Evolutionary conservation across 2,329 filamentous ascomycete species (phyloP), one percentile per base, ranked within the genome.

Genomic region (Hymenoscyphus albidus): DNA sequence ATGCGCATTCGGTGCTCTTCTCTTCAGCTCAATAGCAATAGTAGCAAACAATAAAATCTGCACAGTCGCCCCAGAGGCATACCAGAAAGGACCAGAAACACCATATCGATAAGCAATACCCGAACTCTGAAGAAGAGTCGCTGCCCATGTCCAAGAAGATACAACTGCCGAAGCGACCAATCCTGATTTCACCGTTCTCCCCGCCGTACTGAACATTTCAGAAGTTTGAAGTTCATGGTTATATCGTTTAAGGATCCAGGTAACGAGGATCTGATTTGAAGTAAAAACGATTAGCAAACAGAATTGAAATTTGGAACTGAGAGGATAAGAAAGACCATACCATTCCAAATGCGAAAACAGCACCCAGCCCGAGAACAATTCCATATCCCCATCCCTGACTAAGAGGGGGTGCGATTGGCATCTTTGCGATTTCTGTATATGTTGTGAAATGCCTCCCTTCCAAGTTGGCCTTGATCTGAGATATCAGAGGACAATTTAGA

Each of bases 61-160:
- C 5, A 95, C 91, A 0, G 89, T 93, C 12, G 91, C 92, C n/a
- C 88, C 85, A 1, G 81, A 83, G 0, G 84, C 85, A 72, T 88
- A 88, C 83, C 83, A 86, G 75, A 89, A 89, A 1, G 87, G 85
- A 1, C 87, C 87, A 1, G 83, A 86, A 58, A 89, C 83, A 59
- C 87, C 86, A 74, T 94, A 94, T 67, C 86, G 82, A 76, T 96
- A 96, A 67, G 91, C 91, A 18, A 96, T 90, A n/a, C 88, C 85
- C 0, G 90, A 88, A 1, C 86, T 90, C 74, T 95, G 91, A 2
- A 95, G 81, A 1, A 94, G 80, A 0, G 91, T 95, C 27, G 91
- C 92, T 0, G 92, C 92, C 92, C 92, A 96, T 0, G 93, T 96
- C 93, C 93, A 97, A 5, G 89, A 93, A 16, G 90, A 93, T 3